Percentiles rank a stretch among this genome's conserved stretches.
Evolutionary conservation across 441 rosid species (phyloP).

Genomic region (Sinapis alba): DNA sequence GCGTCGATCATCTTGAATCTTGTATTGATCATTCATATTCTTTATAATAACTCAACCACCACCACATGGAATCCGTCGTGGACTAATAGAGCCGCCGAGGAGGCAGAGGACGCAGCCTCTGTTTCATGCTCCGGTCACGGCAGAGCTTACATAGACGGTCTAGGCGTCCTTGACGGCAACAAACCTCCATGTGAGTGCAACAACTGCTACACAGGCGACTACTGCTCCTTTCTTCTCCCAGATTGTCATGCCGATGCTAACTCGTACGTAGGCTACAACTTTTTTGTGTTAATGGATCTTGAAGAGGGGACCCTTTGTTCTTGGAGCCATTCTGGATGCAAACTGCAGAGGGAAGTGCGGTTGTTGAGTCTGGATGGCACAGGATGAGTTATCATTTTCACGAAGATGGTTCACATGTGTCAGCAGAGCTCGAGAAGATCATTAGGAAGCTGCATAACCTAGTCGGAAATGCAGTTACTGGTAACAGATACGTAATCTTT

Average conservation of each 20-base stretch:
- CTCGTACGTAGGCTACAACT: constrained; percentile 46
- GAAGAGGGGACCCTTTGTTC: constrained; percentile 76
- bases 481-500: constrained; percentile 51
- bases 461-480: constrained; percentile 61
- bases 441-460: constrained; percentile 51
- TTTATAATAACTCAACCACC: neutral
- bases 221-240: constrained; percentile 38
- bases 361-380: constrained; percentile 60
- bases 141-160: constrained; percentile 54
- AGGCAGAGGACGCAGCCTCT: constrained; percentile 53
- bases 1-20: constrained; percentile 47
- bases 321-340: constrained; percentile 72
- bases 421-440: constrained; percentile 46
- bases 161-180: constrained; percentile 26
- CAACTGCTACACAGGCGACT: constrained; percentile 37
- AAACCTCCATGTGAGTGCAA: constrained; percentile 48
- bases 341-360: constrained; percentile 51
- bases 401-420: constrained; percentile 22
- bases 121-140: constrained; percentile 58
- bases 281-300: neutral
- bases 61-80: constrained; percentile 42
- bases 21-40: constrained; percentile 25
- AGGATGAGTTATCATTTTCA: constrained; percentile 55
- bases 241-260: constrained; percentile 48
- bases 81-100: constrained; percentile 48